A percentile compares a stretch with the other conserved stretches of the same genome.
phyloP scores from a whole-genome alignment of 164 flowering plant genomes.

The Kalanchoe fedtschenkoi region DNA sequence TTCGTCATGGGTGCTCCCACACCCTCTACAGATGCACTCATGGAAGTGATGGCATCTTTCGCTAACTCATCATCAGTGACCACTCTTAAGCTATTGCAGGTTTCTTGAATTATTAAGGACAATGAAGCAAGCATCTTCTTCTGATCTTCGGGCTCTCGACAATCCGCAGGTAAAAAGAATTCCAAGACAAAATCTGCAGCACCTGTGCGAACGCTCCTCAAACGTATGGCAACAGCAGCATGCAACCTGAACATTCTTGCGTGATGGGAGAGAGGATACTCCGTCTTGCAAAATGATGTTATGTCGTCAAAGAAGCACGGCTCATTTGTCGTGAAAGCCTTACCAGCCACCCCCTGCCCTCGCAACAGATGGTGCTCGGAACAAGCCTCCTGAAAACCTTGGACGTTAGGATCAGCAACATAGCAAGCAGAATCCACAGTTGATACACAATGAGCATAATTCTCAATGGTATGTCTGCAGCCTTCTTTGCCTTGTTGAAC shows the following conservation, averaged over 20 bases:
- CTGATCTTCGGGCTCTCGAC: slow-evolving; percentile 26
- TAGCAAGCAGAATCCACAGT: slow-evolving; percentile 62
- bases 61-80: slow-evolving; percentile 42
- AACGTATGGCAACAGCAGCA: slow-evolving; percentile 67
- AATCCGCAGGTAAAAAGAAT: slow-evolving; percentile 32
- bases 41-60: slow-evolving; percentile 20
- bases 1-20: slow-evolving; percentile 15
- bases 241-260: slow-evolving; percentile 52
- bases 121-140: slow-evolving; percentile 24
- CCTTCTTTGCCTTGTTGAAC: slow-evolving; percentile 55
- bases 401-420: slow-evolving; percentile 31
- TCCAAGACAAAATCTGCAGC: slow-evolving; percentile 47
- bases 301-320: slow-evolving; percentile 70
- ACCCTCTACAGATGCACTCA: slow-evolving; percentile 13
- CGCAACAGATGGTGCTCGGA: slow-evolving; percentile 73
- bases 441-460: slow-evolving; percentile 50
- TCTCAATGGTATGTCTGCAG: slow-evolving; percentile 57
- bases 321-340: slow-evolving; percentile 58
- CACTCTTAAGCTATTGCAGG: slow-evolving; percentile 23
- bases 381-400: slow-evolving; percentile 72
- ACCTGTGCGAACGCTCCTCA: slow-evolving; percentile 38
- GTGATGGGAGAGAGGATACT: slow-evolving; percentile 80
- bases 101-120: slow-evolving; percentile 22
- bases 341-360: slow-evolving; percentile 78
- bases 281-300: slow-evolving; percentile 37